Conservation (phyloP, 2,329 filamentous ascomycete genomes). For the Huntiella abstrusa region DNA sequence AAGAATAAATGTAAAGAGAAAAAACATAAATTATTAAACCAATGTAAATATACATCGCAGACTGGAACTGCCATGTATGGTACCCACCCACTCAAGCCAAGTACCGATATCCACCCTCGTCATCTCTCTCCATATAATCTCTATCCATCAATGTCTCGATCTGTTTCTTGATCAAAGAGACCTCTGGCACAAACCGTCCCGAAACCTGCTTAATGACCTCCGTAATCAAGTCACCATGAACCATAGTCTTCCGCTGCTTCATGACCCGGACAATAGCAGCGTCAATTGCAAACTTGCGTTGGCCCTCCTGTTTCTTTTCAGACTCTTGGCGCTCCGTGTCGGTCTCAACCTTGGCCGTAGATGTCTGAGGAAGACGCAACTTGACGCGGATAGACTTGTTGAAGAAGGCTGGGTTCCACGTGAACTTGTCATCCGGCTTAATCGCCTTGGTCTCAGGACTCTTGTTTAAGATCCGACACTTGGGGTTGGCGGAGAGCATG, state of each 20-base stretch:
- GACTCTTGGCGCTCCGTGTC: conserved; percentile 49
- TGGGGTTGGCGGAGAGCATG: conserved; percentile 64
- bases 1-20: too few species aligned
- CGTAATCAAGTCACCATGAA: conserved; percentile 48
- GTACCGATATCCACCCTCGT: conserved; percentile 53
- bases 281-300: conserved; percentile 51
- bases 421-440: conserved; percentile 59
- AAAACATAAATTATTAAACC: too few species aligned
- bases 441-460: conserved; percentile 62
- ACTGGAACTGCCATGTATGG: background rate
- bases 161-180: conserved; percentile 62
- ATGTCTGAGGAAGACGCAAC: conserved; percentile 24
- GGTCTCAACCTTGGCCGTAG: conserved; percentile 68
- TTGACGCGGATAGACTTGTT: conserved; percentile 79
- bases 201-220: conserved; percentile 55
- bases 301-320: conserved; percentile 57
- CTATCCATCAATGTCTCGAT: conserved; percentile 59
- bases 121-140: conserved; percentile 61
- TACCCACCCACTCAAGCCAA: conserved; percentile 32
- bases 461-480: conserved; percentile 65
- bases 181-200: conserved; percentile 54
- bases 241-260: conserved; percentile 61
- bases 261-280: conserved; percentile 66
- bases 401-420: conserved; percentile 63
- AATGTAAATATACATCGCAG: background rate